Evolutionary conservation across 2,329 filamentous ascomycete genomes (phyloP), one percentile per base, ranked within the genome.

Genomic region (Xylaria sp.): DNA sequence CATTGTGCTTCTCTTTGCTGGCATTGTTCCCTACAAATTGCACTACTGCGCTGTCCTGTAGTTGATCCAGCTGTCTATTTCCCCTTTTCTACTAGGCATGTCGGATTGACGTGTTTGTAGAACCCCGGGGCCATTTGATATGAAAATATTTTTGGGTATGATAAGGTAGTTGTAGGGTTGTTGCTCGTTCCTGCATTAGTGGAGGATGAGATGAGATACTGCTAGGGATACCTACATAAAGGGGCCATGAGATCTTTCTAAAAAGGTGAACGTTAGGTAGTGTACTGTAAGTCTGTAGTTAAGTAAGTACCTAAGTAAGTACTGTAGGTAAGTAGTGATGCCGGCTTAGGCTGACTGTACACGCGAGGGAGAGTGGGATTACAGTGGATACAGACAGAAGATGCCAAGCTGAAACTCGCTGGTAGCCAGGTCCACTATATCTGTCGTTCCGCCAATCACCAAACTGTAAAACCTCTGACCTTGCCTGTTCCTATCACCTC

Each of bases 401-500:
- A 51, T 51, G 48, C 23, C 21, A 51, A 51, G 48, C 23, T 29
- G 48, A 21, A 47, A 21, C 18, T 47, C 44, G 1, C 29, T 12
- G 32, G 8, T 29, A 35, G 32, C 32, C 16, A 23, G 9, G 8
- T 23, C 40, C 60, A 23, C 4, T 35, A 35, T 25, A 32, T 42
- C 8, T 35, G 9, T 9, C 8, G 1, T 16, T 16, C 16, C 3
- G 27, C 63, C 64, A 69, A 69, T 69, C 64, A 63, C n/a, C 5
- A 3, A 5, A 5, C 50, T 6, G 12, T 2, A 57, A 47, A 55
- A 18, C 37, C 4, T 18, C 37, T 27, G 23, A 61, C 47, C 53
- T 65, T 70, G 16, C 65, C 68, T 65, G 61, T 68, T 70, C 68
- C 65, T 70, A 44, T 62, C 65, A 23, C 16, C 29, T 62, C 47